Percentiles rank a stretch among this genome's conserved stretches.
Conservation (phyloP, 805 yeast genomes). For the Lachancea waltii region DNA sequence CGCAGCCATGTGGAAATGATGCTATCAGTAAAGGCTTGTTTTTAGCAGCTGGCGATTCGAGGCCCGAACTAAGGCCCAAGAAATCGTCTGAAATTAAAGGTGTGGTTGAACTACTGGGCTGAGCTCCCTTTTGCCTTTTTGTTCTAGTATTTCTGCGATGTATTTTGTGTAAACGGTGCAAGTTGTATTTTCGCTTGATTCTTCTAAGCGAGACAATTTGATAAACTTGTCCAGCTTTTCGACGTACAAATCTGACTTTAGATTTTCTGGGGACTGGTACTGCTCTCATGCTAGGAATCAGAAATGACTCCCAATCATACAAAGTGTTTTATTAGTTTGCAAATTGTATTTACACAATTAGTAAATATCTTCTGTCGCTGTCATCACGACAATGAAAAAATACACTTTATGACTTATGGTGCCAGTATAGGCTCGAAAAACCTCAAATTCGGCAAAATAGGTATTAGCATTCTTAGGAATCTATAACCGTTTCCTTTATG, state of each 20-base stretch:
- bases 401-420: too few relatives aligned
- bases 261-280: slow-evolving; percentile 30
- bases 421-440: too few relatives aligned
- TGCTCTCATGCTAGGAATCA: too few relatives aligned
- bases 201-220: slow-evolving; percentile 15
- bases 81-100: slow-evolving; percentile 18
- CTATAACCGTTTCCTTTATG: too few relatives aligned
- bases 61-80: slow-evolving; percentile 13
- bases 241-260: slow-evolving; percentile 16
- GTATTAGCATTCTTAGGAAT: too few relatives aligned
- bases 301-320: too few relatives aligned
- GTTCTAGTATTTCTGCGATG: slow-evolving; percentile 3
- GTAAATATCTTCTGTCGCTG: too few relatives aligned
- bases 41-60: slow-evolving; percentile 9
- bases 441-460: too few relatives aligned
- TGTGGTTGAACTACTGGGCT: not conserved
- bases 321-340: too few relatives aligned
- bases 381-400: too few relatives aligned
- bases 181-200: slow-evolving; percentile 21
- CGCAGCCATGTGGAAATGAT: slow-evolving; percentile 25
- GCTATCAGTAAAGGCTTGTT: slow-evolving; percentile 29
- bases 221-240: slow-evolving; percentile 13
- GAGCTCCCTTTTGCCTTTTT: not conserved
- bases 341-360: not conserved
- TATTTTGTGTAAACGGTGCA: slow-evolving; percentile 19